These are phyloP conservation scores for Alternaria sp. DNA, from an alignment of 2,329 filamentous ascomycete species.

Conservation along the genomic window DNA sequence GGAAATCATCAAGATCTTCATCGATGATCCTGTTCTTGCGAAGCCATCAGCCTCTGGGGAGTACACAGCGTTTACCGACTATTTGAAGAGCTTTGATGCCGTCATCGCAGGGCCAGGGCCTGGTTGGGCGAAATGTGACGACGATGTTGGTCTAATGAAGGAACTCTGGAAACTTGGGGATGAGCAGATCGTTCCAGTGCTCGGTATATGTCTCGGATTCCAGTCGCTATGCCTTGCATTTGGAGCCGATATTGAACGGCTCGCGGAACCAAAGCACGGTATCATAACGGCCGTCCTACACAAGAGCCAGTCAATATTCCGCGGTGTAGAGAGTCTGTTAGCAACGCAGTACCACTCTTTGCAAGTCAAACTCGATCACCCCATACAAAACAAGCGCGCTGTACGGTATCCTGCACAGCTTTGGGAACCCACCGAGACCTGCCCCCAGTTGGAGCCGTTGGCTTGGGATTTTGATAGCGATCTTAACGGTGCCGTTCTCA, in stretches of 20 bases:
- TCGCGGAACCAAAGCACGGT: constrained; percentile 80
- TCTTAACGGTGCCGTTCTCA: constrained; percentile 68
- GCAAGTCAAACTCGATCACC: constrained; percentile 53
- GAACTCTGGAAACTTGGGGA: constrained; percentile 73
- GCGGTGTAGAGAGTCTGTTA: constrained; percentile 63
- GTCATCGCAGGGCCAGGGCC: constrained; percentile 91
- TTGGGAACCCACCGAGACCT: constrained; percentile 48
- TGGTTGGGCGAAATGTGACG: constrained; percentile 72
- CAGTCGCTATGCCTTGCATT: constrained; percentile 77
- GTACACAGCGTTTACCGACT: constrained; percentile 49
- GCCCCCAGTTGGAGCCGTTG: constrained; percentile 52
- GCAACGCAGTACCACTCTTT: constrained; percentile 80
- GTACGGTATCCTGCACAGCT: constrained; percentile 49
- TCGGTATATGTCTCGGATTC: constrained; percentile 90
- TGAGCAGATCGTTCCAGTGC: constrained; percentile 70
- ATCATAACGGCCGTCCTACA: constrained; percentile 75
- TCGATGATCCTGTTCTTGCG: constrained; percentile 57
- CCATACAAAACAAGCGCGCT: constrained; percentile 31
- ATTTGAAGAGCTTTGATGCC: constrained; percentile 73
- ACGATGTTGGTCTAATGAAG: constrained; percentile 84
- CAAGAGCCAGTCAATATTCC: constrained; percentile 68
- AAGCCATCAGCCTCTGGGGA: constrained; percentile 2
- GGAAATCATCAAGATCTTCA: constrained; percentile 73
- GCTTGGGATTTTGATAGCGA: constrained; percentile 56
- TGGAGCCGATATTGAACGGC: constrained; percentile 69